phyloP scores from a whole-genome alignment of 805 yeast genomes.

The Pichia occidentalis region DNA sequence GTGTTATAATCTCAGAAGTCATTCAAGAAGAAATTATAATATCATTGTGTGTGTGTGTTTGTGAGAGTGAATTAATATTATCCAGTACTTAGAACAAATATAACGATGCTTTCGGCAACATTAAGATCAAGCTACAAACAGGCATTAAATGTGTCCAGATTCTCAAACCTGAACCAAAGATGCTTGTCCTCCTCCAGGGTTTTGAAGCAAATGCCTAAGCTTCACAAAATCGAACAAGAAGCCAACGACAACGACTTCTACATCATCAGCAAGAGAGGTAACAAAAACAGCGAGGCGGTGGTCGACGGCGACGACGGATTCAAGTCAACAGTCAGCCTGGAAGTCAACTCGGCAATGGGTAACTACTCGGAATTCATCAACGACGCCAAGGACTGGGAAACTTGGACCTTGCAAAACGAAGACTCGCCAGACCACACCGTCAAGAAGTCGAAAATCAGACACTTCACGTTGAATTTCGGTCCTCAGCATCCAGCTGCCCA shows the following conservation, averaged over 20 bases:
- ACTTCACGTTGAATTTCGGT: slow-evolving; percentile 84
- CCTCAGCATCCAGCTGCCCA: slow-evolving; percentile 96
- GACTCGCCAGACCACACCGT: slow-evolving; percentile 33
- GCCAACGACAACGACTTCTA: slow-evolving; percentile 29
- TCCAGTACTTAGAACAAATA: no score
- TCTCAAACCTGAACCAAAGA: slow-evolving; percentile 3
- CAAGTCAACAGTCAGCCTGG: slow-evolving; percentile 23
- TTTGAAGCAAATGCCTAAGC: slow-evolving; percentile 13
- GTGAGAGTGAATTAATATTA: no score
- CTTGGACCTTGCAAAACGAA: slow-evolving; percentile 30
- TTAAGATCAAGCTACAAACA: slow-evolving; percentile 10
- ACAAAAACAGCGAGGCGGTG: slow-evolving; percentile 20
- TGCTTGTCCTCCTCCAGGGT: slow-evolving; percentile 6
- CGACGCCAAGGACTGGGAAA: slow-evolving; percentile 30
- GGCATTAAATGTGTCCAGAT: slow-evolving; percentile 7
- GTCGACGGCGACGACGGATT: slow-evolving; percentile 21
- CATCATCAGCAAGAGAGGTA: slow-evolving; percentile 26
- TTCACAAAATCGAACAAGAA: slow-evolving; percentile 21
- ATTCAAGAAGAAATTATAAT: no score
- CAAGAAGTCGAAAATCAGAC: slow-evolving; percentile 56
- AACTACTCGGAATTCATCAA: slow-evolving; percentile 30
- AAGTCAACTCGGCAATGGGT: slow-evolving; percentile 38
- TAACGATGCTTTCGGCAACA: slow-evolving; percentile 13
- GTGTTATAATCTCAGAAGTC: no score
- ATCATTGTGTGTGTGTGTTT: no score